Conservation (phyloP, 192 early-diverging fungal genomes). For the Rhizophagus sp. region DNA sequence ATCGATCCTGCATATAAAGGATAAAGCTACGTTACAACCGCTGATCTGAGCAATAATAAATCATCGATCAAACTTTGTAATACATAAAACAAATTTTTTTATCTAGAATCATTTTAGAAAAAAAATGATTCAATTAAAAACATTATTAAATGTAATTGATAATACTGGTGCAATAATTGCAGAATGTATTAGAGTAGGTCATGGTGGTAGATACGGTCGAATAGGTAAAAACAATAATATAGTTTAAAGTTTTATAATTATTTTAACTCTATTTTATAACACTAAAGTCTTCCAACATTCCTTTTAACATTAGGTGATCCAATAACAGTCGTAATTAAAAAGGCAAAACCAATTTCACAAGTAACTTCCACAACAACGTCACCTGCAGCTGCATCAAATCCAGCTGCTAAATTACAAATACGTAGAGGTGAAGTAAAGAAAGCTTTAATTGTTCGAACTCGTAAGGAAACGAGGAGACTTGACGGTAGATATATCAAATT, state of each 20-base stretch:
- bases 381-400: neutral
- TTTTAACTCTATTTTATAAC: neutral
- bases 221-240: conserved; percentile 41
- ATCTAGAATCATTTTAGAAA: neutral
- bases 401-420: conserved; percentile 36
- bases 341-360: conserved; percentile 20
- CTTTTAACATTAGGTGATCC: conserved; percentile 15
- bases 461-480: conserved; percentile 82
- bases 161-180: conserved; percentile 92
- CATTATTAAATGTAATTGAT: conserved; percentile 92
- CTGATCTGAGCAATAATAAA: too few relatives aligned
- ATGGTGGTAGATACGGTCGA: conserved; percentile 72
- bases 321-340: conserved; percentile 20
- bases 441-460: conserved; percentile 87
- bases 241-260: neutral
- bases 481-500: conserved; percentile 93
- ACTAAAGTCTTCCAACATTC: neutral
- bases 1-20: too few relatives aligned
- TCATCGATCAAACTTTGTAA: too few relatives aligned
- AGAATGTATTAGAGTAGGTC: conserved; percentile 93
- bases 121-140: conserved; percentile 77
- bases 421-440: conserved; percentile 94
- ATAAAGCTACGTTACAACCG: too few relatives aligned
- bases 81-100: too few relatives aligned
- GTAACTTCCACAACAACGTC: neutral